Evolutionary conservation across 352 stramenopile genomes (phyloP).

Genomic region (Phytophthora citrophthora): DNA sequence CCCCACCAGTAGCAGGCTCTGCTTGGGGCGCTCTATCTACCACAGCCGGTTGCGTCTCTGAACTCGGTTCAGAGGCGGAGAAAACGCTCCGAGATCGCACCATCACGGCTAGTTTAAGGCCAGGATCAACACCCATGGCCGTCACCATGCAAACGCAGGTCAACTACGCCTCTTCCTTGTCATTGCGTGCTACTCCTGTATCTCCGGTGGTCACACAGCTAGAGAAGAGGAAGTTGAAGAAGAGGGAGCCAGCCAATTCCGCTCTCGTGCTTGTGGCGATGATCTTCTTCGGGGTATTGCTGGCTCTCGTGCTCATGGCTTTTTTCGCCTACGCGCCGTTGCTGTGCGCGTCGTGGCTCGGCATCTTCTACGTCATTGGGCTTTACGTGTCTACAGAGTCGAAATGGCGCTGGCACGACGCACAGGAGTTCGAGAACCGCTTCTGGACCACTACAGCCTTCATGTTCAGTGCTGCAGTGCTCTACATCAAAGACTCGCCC

Average conservation of each 20-base stretch:
- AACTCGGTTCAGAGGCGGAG: background rate
- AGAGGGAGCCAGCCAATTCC: conserved; percentile 52
- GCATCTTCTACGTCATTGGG: conserved; percentile 81
- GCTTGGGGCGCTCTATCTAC: background rate
- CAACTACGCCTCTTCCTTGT: conserved; percentile 30
- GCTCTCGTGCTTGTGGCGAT: conserved; percentile 74
- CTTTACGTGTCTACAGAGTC: conserved; percentile 84
- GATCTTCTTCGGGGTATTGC: conserved; percentile 66
- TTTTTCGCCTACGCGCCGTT: conserved; percentile 85
- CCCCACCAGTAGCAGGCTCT: background rate
- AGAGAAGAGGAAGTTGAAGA: conserved; percentile 20
- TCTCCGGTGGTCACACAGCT: conserved; percentile 8
- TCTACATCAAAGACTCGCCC: conserved; percentile 95
- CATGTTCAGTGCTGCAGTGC: conserved; percentile 88
- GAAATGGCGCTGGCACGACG: conserved; percentile 87
- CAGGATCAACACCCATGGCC: conserved; percentile 22
- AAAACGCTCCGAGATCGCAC: background rate
- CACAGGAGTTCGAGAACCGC: conserved; percentile 97
- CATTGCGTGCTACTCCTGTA: conserved; percentile 25
- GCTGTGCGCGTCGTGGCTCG: conserved; percentile 79
- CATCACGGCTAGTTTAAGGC: conserved; percentile 5
- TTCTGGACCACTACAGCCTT: conserved; percentile 97
- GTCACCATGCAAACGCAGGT: conserved; percentile 39
- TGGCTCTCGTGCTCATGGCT: conserved; percentile 72
- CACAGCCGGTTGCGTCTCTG: background rate